Percentiles rank a stretch among this genome's conserved stretches.
These are phyloP conservation scores for Colletotrichum echinochloae DNA, from an alignment of 2,329 filamentous ascomycete species.

Conservation along the genomic window DNA sequence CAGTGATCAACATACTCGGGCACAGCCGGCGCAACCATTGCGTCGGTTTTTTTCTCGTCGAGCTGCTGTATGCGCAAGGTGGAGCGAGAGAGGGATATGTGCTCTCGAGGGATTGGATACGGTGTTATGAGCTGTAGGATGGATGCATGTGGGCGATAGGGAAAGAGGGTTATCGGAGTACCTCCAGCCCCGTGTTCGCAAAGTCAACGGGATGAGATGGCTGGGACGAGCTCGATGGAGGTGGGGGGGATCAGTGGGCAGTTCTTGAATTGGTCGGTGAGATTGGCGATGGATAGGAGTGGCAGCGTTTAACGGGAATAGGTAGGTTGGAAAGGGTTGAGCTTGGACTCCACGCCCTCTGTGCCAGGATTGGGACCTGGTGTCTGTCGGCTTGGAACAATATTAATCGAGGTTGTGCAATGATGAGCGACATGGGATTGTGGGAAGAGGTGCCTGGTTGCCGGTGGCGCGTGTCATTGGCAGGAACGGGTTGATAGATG, in stretches of 20 bases:
- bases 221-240: constrained; percentile 26
- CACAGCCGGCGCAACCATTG: constrained; percentile 80
- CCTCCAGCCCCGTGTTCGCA: constrained; percentile 2
- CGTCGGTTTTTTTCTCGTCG: constrained; percentile 45
- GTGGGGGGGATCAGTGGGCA: constrained; percentile 24
- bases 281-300: constrained; percentile 30
- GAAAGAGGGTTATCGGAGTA: neutral
- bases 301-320: constrained; percentile 18
- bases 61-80: constrained; percentile 20
- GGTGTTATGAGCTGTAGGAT: constrained; percentile 25
- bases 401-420: constrained; percentile 22
- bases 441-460: constrained; percentile 20
- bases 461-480: constrained; percentile 12
- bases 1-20: constrained; percentile 70
- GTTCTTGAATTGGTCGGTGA: constrained; percentile 27
- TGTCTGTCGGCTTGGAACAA: constrained; percentile 28
- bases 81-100: constrained; percentile 4
- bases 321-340: constrained; percentile 17
- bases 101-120: constrained; percentile 14
- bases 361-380: constrained; percentile 22
- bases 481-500: neutral
- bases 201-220: constrained; percentile 17
- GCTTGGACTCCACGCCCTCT: constrained; percentile 28
- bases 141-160: constrained; percentile 22
- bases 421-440: constrained; percentile 13